These are phyloP conservation scores for Quercus lobata DNA, from an alignment of 331 rosid genomes.

Conservation along the genomic window DNA sequence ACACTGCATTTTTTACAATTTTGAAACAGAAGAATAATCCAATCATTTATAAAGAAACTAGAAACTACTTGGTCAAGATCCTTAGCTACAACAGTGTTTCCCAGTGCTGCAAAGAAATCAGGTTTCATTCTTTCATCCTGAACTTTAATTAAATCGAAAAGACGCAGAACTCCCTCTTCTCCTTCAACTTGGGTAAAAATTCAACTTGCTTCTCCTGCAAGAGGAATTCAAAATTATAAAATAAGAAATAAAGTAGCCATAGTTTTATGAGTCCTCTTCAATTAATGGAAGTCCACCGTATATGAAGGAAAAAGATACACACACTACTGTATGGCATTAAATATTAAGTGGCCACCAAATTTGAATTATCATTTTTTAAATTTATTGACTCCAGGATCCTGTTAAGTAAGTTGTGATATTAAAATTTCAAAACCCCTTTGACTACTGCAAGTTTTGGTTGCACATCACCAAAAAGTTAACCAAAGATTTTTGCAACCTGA, in stretches of 20 bases:
- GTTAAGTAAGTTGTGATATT: too few relatives aligned
- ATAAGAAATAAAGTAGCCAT: neutral
- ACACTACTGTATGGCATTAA: too few relatives aligned
- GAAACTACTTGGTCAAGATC: conserved; percentile 83
- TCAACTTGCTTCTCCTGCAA: conserved; percentile 79
- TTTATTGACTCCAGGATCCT: neutral
- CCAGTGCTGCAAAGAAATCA: conserved; percentile 74
- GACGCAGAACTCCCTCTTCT: conserved; percentile 84
- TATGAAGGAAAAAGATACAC: neutral
- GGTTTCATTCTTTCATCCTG: conserved; percentile 80
- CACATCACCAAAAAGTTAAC: neutral
- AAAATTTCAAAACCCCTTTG: neutral
- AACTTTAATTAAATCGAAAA: conserved; percentile 77
- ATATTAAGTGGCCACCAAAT: neutral
- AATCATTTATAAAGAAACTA: neutral
- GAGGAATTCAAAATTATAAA: conserved; percentile 6
- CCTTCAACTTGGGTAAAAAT: conserved; percentile 55
- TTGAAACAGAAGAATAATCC: neutral
- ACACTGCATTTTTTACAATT: neutral
- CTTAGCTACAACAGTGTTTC: conserved; percentile 80
- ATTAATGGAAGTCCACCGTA: neutral
- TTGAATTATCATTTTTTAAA: neutral
- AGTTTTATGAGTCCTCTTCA: neutral
- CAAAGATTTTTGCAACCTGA: neutral
- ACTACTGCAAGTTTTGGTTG: neutral